Conservation (phyloP, 1,284 basidiomycete genomes). For the Marasmius fiardii region DNA sequence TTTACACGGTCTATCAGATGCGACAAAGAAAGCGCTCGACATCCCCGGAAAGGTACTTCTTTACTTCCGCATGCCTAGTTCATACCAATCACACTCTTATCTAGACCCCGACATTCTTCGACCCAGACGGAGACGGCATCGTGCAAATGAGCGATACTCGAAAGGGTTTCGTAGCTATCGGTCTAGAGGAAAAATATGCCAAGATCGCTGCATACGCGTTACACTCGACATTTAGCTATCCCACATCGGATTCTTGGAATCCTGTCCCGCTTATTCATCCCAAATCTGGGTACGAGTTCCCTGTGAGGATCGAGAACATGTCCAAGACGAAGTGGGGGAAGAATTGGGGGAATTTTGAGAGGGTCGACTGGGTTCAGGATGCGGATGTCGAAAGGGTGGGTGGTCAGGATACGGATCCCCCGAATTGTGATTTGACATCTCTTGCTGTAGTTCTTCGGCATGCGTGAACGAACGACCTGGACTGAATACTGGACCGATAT, state of each 20-base stretch:
- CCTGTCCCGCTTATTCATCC: constrained; percentile 8
- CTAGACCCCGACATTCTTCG: constrained; percentile 26
- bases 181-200: constrained; percentile 20
- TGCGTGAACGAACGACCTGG: constrained; percentile 13
- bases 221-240: constrained; percentile 23
- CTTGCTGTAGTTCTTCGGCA: background rate
- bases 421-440: background rate
- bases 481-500: constrained; percentile 18
- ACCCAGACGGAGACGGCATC: constrained; percentile 22
- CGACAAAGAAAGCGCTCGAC: constrained; percentile 21
- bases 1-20: constrained; percentile 16
- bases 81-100: background rate
- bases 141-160: constrained; percentile 21
- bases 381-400: constrained; percentile 18
- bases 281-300: constrained; percentile 15
- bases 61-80: background rate
- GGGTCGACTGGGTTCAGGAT: constrained; percentile 24
- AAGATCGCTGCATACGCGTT: constrained; percentile 22
- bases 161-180: constrained; percentile 22
- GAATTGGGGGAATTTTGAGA: constrained; percentile 25
- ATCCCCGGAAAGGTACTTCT: constrained; percentile 19
- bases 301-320: constrained; percentile 22
- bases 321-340: constrained; percentile 22
- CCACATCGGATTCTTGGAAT: constrained; percentile 23
- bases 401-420: background rate